Percentiles rank a stretch among this genome's conserved stretches.
These are phyloP conservation scores for Camellia oleifera DNA, from an alignment of 179 eudicot species.

Conservation along the genomic window DNA sequence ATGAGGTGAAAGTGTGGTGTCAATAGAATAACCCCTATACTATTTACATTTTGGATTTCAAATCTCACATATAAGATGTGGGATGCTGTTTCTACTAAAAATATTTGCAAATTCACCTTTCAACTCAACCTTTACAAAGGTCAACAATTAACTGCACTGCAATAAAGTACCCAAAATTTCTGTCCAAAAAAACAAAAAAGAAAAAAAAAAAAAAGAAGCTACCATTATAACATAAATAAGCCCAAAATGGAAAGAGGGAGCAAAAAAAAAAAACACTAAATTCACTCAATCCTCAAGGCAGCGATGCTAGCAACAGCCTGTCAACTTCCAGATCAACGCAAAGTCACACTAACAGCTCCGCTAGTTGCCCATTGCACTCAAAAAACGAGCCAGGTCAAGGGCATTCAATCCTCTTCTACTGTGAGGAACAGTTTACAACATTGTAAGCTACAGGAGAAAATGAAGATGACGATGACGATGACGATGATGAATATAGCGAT, in stretches of 20 bases:
- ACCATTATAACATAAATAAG: background rate
- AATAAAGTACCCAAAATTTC: too few species aligned
- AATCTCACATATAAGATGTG: too few species aligned
- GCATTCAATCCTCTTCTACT: constrained; percentile 18
- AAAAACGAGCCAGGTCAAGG: constrained; percentile 14
- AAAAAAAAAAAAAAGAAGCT: too few species aligned
- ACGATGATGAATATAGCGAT: too few species aligned
- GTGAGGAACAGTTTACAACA: constrained; percentile 33
- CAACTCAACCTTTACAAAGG: too few species aligned
- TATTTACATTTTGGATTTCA: too few species aligned
- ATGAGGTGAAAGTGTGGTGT: too few species aligned
- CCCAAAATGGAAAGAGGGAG: constrained; percentile 14
- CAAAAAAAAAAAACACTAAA: background rate
- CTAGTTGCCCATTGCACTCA: constrained; percentile 20
- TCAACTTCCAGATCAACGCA: constrained; percentile 18
- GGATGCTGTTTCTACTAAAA: too few species aligned
- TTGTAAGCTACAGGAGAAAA: constrained; percentile 16
- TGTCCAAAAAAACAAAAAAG: too few species aligned
- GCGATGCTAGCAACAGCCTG: constrained; percentile 11
- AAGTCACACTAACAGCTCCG: constrained; percentile 16
- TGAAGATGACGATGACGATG: constrained; percentile 10
- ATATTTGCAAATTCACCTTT: too few species aligned
- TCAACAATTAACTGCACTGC: too few species aligned
- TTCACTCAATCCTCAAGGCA: constrained; percentile 14
- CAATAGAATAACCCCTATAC: too few species aligned